Base-by-base conservation (phyloP, 345 rosid genomes). In the Eutrema yunnanense region DNA sequence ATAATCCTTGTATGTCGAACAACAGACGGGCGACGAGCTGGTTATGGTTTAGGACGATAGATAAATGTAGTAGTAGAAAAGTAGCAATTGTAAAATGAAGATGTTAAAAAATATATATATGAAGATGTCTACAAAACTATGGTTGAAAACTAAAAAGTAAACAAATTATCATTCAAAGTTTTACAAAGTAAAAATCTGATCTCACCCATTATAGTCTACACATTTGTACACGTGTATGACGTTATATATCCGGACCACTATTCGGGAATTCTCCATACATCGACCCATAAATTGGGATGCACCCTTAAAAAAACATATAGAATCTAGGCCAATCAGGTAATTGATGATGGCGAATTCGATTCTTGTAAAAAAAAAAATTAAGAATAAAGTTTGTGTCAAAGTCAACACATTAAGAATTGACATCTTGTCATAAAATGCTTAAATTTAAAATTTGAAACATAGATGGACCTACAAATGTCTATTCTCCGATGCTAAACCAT, bases 371-470 rank as follows among this genome's bases (percentile, higher is more conserved):
- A 14, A 41, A 41, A 3, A 1, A 4, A 16, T 19, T 19, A 57
- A 16, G 16, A 30, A 2, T 30, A 29, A 33, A 13, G 49, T 41
- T 40, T 1, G 3, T 66, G 38, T 27, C 51, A 67, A 67, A 60
- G 63, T 67, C 69, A 67, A 59, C 63, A 75, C 63, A 8, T 67
- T 4, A 59, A 51, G 12, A 65, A 40, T 49, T 52, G 55, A 72
- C 69, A 62, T 22, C 27, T 65, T 33, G 26, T 65, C 22, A 47
- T 37, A 10, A 62, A 6, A 42, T 43, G 69, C 6, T 36, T 63
- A 48, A 27, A 38, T 29, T 73, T 53, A 47, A 43, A 64, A 46
- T 29, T 40, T 7, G 57, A 44, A 40, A 73, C 60, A 57, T 48
- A 47, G 26, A 38, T 6, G 51, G 77, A 5, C 29, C 72, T 73